Base-by-base conservation (phyloP, 139 green algal genomes). In the Coccomyxa sp. region DNA sequence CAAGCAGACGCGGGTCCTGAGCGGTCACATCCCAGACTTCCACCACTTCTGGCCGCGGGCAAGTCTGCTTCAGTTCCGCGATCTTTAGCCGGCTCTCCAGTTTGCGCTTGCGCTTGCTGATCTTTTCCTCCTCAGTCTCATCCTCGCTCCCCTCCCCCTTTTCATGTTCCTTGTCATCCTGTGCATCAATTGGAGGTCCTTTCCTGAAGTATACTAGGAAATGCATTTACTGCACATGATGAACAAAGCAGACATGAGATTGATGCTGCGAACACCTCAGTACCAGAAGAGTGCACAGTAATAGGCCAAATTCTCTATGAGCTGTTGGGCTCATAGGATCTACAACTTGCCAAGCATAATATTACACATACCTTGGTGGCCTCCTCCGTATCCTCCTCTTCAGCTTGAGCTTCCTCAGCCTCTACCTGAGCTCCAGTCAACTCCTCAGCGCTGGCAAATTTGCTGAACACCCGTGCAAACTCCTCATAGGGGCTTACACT, bases 21-120 rank as follows among this genome's bases (percentile, higher is more conserved):
- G 95, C 94, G 0, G 95, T 98, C 0, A 97, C 92, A 84, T 99
- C 97, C 97, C 97, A 99, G 23, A 98, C 92, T 90, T 99, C 97
- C 45, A 99, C 97, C 58, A 99, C 94, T 28, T 99, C 97, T 1
- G 96, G 96, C 76, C 93, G 88, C 32, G 86, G 75, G 82, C 92
- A 97, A 15, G 91, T 79, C 87, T 96, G 93, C 90, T 99, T 99
- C 51, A 99, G 89, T 87, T 98, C 93, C 16, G 93, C 92, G 58
- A 99, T 94, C 80, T 95, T 96, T 15, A 98, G 86, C 32, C 94
- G 85, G 23, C 75, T 87, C 13, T 93, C 83, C 83, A 93, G 71
- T 88, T 97, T 98, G 16, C 88, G 88, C 87, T 98, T 91, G 82
- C 94, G 95, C 82, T 95, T 95, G 58, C 85, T 94, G 58, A 95